Base-by-base conservation (phyloP, 768 basidiomycete genomes). In the Coprinopsis strossmayeri region DNA sequence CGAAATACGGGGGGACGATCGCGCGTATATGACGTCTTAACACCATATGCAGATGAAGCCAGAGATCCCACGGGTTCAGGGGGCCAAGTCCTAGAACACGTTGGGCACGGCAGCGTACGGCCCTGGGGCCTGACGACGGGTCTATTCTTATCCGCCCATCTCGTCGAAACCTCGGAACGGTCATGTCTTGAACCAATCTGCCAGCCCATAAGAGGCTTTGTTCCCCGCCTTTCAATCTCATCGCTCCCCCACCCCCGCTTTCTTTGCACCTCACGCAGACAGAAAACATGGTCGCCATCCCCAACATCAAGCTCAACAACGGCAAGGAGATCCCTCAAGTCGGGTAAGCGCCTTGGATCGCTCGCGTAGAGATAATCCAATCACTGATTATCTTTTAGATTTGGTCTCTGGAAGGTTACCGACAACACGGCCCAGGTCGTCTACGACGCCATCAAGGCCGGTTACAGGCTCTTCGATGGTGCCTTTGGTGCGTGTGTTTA, bases 391-490 rank as follows among this genome's bases (percentile, higher is more conserved):
- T 28, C 26, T 3, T n/a, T 4, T 39, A 66, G 64, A 17, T 64
- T 64, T 49, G 64, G 64, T 45, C 55, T 66, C 35, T 68, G 66
- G 66, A 66, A 68, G 50, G 64, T 68, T 54, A 77, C 75, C 47
- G 82, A 75, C 53, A 61, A 72, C 43, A 66, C 66, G 41, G 81
- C 84, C 41, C 75, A 82, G 38, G 81, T 83, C 46, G 90, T 94
- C 44, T 91, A 91, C 72, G 69, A 83, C 49, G 89, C 91, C 15
- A 85, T 93, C 69, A 90, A 90, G 63, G 71, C 74, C 21, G 91
- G 92, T 0, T 92, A 91, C 63, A 81, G 91, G 53, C 84, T 95
- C 47, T 73, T 95, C 48, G 91, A 92, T 49, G 84, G 87, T 52
- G 90, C 90, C 9, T 64, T 62, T 26, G 79, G 81, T 55, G 41